A percentile compares a stretch with the other conserved stretches of the same genome.
Evolutionary conservation across 768 basidiomycete genomes (phyloP).

Genomic region (Gymnopilus dilepis): DNA sequence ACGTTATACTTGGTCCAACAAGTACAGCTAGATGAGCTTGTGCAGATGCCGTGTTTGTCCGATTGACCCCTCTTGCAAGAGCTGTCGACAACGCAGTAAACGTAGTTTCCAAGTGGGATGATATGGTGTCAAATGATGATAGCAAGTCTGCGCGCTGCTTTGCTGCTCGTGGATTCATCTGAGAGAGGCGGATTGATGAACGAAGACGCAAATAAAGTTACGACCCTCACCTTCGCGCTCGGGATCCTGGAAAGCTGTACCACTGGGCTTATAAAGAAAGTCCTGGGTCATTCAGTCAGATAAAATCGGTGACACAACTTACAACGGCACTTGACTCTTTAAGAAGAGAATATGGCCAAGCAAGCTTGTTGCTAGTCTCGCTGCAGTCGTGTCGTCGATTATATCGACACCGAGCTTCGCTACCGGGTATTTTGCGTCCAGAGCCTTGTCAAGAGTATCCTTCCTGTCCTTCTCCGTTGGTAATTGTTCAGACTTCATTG

Average conservation of each 20-base stretch:
- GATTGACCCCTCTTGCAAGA: slow-evolving; percentile 43
- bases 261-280: slow-evolving; percentile 56
- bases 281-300: background rate
- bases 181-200: background rate
- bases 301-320: slow-evolving; percentile 35
- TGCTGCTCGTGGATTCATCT: slow-evolving; percentile 53
- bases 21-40: slow-evolving; percentile 65
- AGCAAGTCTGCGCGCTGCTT: slow-evolving; percentile 70
- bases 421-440: slow-evolving; percentile 34
- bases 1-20: slow-evolving; percentile 67
- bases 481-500: background rate
- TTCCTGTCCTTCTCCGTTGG: background rate
- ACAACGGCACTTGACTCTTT: slow-evolving; percentile 84
- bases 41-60: slow-evolving; percentile 11
- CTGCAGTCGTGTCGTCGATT: slow-evolving; percentile 65
- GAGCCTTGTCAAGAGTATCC: background rate
- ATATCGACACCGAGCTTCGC: slow-evolving; percentile 53
- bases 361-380: slow-evolving; percentile 63
- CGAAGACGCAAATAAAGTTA: background rate
- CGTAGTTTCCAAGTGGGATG: slow-evolving; percentile 76
- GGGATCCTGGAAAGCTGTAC: slow-evolving; percentile 66
- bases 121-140: slow-evolving; percentile 68
- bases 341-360: slow-evolving; percentile 76
- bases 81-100: slow-evolving; percentile 77
- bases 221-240: slow-evolving; percentile 42